phyloP scores from a whole-genome alignment of 164 flowering plant genomes.

The Kalanchoe fedtschenkoi region DNA sequence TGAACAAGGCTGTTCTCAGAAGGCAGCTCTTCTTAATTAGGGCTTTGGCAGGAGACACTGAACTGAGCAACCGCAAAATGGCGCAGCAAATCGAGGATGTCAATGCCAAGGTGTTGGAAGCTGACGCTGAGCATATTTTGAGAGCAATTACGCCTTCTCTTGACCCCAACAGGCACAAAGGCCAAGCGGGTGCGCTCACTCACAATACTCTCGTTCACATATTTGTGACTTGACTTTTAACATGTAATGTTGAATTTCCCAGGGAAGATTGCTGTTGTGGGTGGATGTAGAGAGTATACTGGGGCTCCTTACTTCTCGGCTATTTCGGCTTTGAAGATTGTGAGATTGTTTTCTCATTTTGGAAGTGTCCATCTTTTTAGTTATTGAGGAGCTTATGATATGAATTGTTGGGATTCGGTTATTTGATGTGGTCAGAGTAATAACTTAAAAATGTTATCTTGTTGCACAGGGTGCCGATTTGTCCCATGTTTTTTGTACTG shows the following conservation, averaged over 20 bases:
- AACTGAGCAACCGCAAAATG: background rate
- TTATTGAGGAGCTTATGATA: background rate
- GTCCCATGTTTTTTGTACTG: constrained; percentile 94
- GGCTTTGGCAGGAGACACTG: constrained; percentile 22
- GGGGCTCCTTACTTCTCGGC: constrained; percentile 99
- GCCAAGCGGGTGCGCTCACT: constrained; percentile 71
- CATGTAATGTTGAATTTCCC: constrained; percentile 8
- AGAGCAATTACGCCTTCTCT: constrained; percentile 67
- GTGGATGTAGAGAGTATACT: constrained; percentile 97
- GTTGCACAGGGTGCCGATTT: constrained; percentile 91
- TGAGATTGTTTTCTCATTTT: constrained; percentile 24
- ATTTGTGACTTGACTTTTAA: background rate
- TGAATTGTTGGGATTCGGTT: background rate
- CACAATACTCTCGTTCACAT: background rate
- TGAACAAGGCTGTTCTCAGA: constrained; percentile 30
- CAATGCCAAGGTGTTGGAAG: constrained; percentile 29
- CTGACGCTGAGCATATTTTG: constrained; percentile 54
- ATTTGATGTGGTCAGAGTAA: background rate
- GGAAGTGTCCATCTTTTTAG: background rate
- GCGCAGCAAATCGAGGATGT: background rate
- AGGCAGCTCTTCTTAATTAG: constrained; percentile 57
- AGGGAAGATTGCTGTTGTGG: constrained; percentile 95
- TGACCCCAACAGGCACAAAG: constrained; percentile 62
- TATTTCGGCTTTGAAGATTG: constrained; percentile 90
- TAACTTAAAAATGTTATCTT: too few species aligned